Evolutionary conservation across 805 yeast species (phyloP), one percentile per base, ranked within the genome.

Genomic region (Maudiozyma saulgeensis): DNA sequence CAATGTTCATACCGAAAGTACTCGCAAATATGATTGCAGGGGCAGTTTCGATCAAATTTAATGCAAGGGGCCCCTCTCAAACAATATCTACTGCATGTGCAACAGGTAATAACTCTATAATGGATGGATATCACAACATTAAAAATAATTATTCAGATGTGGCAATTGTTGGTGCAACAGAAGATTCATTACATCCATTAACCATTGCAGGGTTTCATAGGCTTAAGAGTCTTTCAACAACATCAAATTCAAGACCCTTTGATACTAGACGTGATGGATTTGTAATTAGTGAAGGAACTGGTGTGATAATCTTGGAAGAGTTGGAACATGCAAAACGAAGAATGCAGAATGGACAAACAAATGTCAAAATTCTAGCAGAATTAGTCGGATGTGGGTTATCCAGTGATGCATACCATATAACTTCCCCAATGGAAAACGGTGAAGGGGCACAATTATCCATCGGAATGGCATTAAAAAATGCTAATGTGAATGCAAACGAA

Each of bases 1-100:
- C 99, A 1, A 64, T 89, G 49, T 85, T 91, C 63, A 81, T 93
- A 6, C 98, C 99, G 0, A 80, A 78, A 55, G 67, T 91, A 44
- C 71, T 93, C 39, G 78, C 86, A 38, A 93, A 93, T 63, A 93
- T 93, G 98, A 96, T 96, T 0, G 88, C 90, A 0, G 97, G 98
- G 2, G 81, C 88, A 52, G 79, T 93, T 6, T 84, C 96, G 6
- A 90, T 93, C 49, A 75, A 79, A 54, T 79, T 81, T 57, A 84
- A 85, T 1, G 69, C 89, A 39, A 71, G 77, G 57, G 99, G 99
- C 0, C 95, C 96, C 1, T 79, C 86, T 41, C 96, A 90, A 61
- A 72, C 95, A 0, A 93, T 81, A 0, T 78, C 96, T 1, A 89
- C 98, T 0, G 99, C 99, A 0, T 93, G 99, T 71, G 96, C 99